Evolutionary conservation across 768 basidiomycete species (phyloP), one percentile per base, ranked within the genome.

Genomic region (Collybiopsis luxurians): DNA sequence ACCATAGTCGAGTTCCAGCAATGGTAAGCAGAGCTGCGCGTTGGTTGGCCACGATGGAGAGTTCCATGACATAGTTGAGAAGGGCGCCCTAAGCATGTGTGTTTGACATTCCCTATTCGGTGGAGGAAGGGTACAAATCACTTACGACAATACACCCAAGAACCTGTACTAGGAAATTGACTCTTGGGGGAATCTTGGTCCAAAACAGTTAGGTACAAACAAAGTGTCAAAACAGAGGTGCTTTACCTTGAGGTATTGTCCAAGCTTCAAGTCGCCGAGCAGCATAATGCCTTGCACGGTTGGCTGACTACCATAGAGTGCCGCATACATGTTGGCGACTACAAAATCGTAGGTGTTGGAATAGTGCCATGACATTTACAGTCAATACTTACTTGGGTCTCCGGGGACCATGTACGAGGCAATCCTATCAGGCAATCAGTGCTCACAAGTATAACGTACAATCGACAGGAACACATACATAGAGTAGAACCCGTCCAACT

Each of bases 131-230:
- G 36, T 2, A 17, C 31, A 21, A 24, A 4, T 7, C 31, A 51
- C 50, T 10, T 39, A 51, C 57, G 50, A 72, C 55, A 13, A 54
- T 38, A 81, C 66, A 43, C 5, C 80, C 79, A 44, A 73, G 58
- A 26, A 71, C 69, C 61, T 81, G 80, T 21, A 75, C 75, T 24
- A 70, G 65, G 68, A 82, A 81, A 24, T 78, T 73, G 55, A 74
- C 70, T 36, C 76, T 76, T 21, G 80, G 80, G 9, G 79, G 75
- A 28, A 81, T 71, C 71, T 51, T n/a, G 11, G 12, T 4, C n/a
- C 31, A 6, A 12, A 13, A 1, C 23, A 13, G 9, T 24, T 21
- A 13, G 11, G 6, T 3, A 1, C 5, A 19, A 15, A 11, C 31
- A 17, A 15, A 6, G 15, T 42, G 40, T 42, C 17, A 17, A n/a